Evolutionary conservation across 371 early-diverging fungal genomes (phyloP).

Genomic region (Lichtheimia ornata): DNA sequence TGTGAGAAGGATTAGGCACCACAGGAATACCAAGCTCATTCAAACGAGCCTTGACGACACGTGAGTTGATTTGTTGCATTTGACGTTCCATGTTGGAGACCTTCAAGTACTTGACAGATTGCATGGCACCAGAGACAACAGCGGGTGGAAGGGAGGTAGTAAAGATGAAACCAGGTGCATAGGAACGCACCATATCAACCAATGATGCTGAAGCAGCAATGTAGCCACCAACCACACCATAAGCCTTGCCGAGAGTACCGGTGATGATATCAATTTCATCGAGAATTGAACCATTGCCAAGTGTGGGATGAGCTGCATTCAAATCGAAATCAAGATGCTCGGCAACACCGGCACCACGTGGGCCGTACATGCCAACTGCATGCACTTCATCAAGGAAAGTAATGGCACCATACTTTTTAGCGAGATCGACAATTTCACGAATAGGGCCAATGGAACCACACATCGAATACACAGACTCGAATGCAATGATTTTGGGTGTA

Average conservation of each 20-base stretch:
- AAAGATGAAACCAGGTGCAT: slow-evolving; percentile 99
- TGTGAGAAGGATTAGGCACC: slow-evolving; percentile 97
- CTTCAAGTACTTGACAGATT: slow-evolving; percentile 90
- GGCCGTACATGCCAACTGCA: slow-evolving; percentile 98
- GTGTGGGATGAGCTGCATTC: slow-evolving; percentile 56
- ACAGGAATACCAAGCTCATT: slow-evolving; percentile 90
- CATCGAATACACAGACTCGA: slow-evolving; percentile 99
- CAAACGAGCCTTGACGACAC: slow-evolving; percentile 82
- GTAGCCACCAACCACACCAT: slow-evolving; percentile 97
- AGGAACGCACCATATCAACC: slow-evolving; percentile 96
- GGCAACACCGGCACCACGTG: slow-evolving; percentile 95
- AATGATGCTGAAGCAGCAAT: slow-evolving; percentile 88
- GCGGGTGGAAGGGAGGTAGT: slow-evolving; percentile 97
- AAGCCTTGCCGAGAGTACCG: slow-evolving; percentile 98
- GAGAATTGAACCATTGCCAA: slow-evolving; percentile 68
- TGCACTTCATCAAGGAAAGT: slow-evolving; percentile 99
- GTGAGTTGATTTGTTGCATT: slow-evolving; percentile 90
- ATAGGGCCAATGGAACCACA: slow-evolving; percentile 97
- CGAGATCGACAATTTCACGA: slow-evolving; percentile 88
- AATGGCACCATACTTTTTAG: slow-evolving; percentile 96
- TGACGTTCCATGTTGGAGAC: slow-evolving; percentile 82
- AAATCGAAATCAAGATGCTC: slow-evolving; percentile 88
- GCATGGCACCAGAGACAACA: slow-evolving; percentile 88
- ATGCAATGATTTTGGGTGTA: slow-evolving; percentile 95
- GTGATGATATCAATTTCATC: slow-evolving; percentile 96